Percentiles rank a stretch among this genome's conserved stretches.
These are phyloP conservation scores for Ganoderma lingzhi DNA, from an alignment of 1,284 basidiomycete species.

Conservation along the genomic window DNA sequence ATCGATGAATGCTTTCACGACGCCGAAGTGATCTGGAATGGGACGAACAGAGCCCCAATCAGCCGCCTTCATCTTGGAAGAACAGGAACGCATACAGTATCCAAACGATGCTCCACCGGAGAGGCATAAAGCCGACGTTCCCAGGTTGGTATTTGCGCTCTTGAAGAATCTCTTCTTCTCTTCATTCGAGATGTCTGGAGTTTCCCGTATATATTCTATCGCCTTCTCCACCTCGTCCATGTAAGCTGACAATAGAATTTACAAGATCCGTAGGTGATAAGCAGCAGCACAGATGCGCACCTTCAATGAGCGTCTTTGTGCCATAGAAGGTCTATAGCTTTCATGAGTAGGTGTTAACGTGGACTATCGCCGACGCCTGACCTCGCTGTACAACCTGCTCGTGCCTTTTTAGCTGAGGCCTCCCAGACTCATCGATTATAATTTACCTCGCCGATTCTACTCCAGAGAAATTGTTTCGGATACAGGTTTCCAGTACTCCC, in stretches of 20 bases:
- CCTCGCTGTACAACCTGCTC: slow-evolving; percentile 87
- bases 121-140: slow-evolving; percentile 90
- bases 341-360: not conserved
- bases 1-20: slow-evolving; percentile 93
- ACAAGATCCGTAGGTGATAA: not conserved
- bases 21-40: slow-evolving; percentile 83
- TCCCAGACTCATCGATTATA: not conserved
- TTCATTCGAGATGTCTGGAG: slow-evolving; percentile 78
- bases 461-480: slow-evolving; percentile 95
- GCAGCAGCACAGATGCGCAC: slow-evolving; percentile 46
- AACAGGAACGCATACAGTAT: slow-evolving; percentile 68
- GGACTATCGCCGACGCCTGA: slow-evolving; percentile 42
- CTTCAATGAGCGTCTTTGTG: slow-evolving; percentile 88
- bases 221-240: slow-evolving; percentile 81
- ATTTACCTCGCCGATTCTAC: slow-evolving; percentile 83
- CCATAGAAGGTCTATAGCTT: slow-evolving; percentile 83
- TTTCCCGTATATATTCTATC: slow-evolving; percentile 78
- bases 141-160: slow-evolving; percentile 88
- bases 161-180: slow-evolving; percentile 96
- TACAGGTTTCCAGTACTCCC: slow-evolving; percentile 91
- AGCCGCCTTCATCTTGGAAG: not conserved
- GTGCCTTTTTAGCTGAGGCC: not conserved
- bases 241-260: slow-evolving; percentile 61
- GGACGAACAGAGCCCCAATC: not conserved
- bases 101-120: slow-evolving; percentile 96